Conservation (phyloP, 2,329 filamentous ascomycete species). For the Neophaeococcomyces aloes region DNA sequence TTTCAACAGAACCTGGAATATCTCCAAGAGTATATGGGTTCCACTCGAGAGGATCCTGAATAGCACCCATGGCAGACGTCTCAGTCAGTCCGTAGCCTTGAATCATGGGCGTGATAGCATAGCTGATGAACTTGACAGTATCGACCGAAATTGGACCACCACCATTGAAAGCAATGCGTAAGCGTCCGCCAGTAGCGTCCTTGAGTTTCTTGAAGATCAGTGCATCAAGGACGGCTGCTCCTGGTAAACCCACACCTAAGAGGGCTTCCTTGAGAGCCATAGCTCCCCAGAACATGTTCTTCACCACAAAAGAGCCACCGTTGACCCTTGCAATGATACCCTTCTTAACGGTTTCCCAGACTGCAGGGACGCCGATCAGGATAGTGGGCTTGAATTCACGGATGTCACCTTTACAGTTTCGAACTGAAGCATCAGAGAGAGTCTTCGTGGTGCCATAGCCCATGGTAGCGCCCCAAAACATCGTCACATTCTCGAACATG, state of each 20-base stretch:
- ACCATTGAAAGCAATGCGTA: conserved; percentile 88
- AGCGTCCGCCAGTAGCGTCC: conserved; percentile 73
- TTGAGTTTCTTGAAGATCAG: conserved; percentile 89
- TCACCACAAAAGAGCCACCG: conserved; percentile 56
- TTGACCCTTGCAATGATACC: conserved; percentile 75
- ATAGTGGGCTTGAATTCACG: conserved; percentile 81
- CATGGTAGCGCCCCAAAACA: conserved; percentile 84
- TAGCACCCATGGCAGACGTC: conserved; percentile 57
- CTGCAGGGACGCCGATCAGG: conserved; percentile 85
- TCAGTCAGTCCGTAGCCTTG: conserved; percentile 90
- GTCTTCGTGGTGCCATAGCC: conserved; percentile 90
- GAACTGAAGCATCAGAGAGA: conserved; percentile 72
- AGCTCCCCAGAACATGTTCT: conserved; percentile 66
- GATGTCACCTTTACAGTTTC: conserved; percentile 88
- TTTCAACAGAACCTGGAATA: conserved; percentile 63
- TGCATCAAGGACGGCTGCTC: conserved; percentile 61
- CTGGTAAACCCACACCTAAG: conserved; percentile 43
- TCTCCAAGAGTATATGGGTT: conserved; percentile 67
- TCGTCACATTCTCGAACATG: conserved; percentile 80
- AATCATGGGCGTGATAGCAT: conserved; percentile 90
- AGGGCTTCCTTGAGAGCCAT: conserved; percentile 52
- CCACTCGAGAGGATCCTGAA: conserved; percentile 69
- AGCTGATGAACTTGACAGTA: conserved; percentile 81
- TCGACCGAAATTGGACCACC: conserved; percentile 81
- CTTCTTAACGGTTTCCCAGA: conserved; percentile 97